Conservation (phyloP, 2,329 filamentous ascomycete species). For the Tolypocladium album region DNA sequence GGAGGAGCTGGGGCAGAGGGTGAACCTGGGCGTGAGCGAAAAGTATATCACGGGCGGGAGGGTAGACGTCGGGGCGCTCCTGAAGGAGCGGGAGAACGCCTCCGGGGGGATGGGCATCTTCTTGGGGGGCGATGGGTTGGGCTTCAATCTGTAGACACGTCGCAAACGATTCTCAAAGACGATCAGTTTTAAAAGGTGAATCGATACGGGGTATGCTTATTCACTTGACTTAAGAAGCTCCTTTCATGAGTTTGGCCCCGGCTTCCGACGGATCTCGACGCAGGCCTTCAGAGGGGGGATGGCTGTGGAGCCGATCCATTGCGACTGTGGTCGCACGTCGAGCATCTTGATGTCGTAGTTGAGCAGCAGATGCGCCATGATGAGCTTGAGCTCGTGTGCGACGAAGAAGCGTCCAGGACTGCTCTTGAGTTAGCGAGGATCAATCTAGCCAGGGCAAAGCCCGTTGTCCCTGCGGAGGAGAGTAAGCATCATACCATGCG, state of each 20-base stretch:
- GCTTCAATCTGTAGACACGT: neutral
- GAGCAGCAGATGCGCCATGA: slow-evolving; percentile 36
- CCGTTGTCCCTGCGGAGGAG: neutral
- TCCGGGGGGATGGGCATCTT: slow-evolving; percentile 21
- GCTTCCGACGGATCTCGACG: slow-evolving; percentile 13
- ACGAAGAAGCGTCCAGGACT: slow-evolving; percentile 46
- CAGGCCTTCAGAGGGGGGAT: slow-evolving; percentile 15
- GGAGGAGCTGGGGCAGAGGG: slow-evolving; percentile 56
- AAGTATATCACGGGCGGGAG: slow-evolving; percentile 72
- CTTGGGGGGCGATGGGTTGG: slow-evolving; percentile 26
- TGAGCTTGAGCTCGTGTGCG: slow-evolving; percentile 43
- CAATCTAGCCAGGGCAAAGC: neutral
- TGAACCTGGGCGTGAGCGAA: slow-evolving; percentile 84
- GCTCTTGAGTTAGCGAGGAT: neutral
- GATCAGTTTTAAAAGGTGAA: neutral
- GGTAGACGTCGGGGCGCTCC: slow-evolving; percentile 70
- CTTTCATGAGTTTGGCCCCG: neutral
- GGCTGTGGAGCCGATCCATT: slow-evolving; percentile 34
- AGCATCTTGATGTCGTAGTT: slow-evolving; percentile 41
- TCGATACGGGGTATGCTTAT: neutral
- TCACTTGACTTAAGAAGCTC: neutral
- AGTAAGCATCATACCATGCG: slow-evolving; percentile 23
- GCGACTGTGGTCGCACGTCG: slow-evolving; percentile 23
- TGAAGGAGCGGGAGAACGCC: slow-evolving; percentile 47
- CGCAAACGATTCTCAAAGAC: neutral